phyloP scores from a whole-genome alignment of 2,329 filamentous ascomycete species.

The Aureobasidium lini region DNA sequence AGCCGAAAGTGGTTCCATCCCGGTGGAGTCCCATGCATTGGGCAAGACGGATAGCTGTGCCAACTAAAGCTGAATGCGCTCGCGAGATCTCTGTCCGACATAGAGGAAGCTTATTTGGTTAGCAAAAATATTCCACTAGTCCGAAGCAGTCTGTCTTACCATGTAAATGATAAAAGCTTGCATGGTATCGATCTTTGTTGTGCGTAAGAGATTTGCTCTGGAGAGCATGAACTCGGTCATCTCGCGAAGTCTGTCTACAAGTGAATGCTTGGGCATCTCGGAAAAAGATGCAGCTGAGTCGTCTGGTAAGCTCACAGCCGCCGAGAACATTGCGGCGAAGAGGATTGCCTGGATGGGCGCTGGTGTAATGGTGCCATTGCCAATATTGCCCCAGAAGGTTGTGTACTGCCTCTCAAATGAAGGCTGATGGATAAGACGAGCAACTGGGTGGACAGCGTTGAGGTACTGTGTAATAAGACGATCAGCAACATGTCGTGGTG shows the following conservation, averaged over 20 bases:
- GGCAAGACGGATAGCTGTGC: constrained; percentile 63
- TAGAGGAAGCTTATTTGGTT: constrained; percentile 52
- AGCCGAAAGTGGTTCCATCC: constrained; percentile 59
- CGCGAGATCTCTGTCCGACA: constrained; percentile 66
- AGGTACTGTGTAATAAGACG: constrained; percentile 61
- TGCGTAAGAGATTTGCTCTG: constrained; percentile 63
- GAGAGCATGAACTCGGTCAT: constrained; percentile 61
- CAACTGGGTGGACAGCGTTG: constrained; percentile 58
- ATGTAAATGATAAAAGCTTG: constrained; percentile 73
- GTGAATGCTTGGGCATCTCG: constrained; percentile 47
- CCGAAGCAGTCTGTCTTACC: constrained; percentile 37
- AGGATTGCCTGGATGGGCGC: constrained; percentile 60
- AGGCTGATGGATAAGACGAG: constrained; percentile 59
- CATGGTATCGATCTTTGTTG: constrained; percentile 64
- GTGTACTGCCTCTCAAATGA: constrained; percentile 59
- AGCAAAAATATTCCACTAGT: constrained; percentile 14
- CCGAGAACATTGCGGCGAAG: constrained; percentile 63
- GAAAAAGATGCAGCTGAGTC: constrained; percentile 45
- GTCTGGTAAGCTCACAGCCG: constrained; percentile 58
- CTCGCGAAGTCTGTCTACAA: constrained; percentile 57
- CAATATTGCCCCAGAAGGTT: constrained; percentile 57
- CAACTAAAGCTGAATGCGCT: constrained; percentile 64
- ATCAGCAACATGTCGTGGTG: constrained; percentile 51
- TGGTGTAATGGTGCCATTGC: constrained; percentile 53
- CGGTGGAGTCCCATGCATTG: constrained; percentile 72